Percentiles rank a stretch among this genome's conserved stretches.
Conservation (phyloP, 345 rosid genomes). For the Barbarea vulgaris region DNA sequence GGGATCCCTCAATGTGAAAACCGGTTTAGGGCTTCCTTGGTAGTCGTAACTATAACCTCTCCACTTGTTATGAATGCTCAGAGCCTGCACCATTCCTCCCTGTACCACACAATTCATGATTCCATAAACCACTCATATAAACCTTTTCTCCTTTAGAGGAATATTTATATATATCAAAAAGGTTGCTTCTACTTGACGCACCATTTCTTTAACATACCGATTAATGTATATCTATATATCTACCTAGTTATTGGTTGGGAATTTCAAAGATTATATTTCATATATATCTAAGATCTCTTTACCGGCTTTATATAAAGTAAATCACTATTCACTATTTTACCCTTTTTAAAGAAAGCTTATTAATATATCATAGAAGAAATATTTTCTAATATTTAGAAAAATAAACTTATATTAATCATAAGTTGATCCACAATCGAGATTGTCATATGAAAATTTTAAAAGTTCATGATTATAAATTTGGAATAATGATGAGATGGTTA, state of each 20-base stretch:
- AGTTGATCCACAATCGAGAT: background rate
- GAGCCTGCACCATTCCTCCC: slow-evolving; percentile 73
- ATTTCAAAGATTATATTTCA: background rate
- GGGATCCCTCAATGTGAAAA: slow-evolving; percentile 72
- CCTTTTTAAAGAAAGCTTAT: background rate
- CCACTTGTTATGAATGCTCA: slow-evolving; percentile 71
- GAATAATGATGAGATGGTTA: background rate
- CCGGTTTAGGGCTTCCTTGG: slow-evolving; percentile 61
- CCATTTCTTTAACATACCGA: background rate
- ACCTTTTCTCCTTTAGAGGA: background rate
- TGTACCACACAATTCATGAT: slow-evolving; percentile 21
- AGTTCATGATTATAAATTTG: background rate
- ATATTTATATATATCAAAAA: background rate
- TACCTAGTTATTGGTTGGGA: background rate
- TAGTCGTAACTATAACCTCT: slow-evolving; percentile 65
- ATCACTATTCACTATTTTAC: background rate
- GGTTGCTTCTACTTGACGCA: slow-evolving; percentile 25
- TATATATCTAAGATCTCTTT: background rate
- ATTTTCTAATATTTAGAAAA: background rate
- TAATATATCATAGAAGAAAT: background rate
- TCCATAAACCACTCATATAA: background rate
- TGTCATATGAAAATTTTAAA: background rate
- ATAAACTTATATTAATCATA: background rate
- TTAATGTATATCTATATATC: background rate
- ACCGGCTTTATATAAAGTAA: background rate